Evolutionary conservation across 352 stramenopile genomes (phyloP).

Genomic region (Globisporangium middletonii): DNA sequence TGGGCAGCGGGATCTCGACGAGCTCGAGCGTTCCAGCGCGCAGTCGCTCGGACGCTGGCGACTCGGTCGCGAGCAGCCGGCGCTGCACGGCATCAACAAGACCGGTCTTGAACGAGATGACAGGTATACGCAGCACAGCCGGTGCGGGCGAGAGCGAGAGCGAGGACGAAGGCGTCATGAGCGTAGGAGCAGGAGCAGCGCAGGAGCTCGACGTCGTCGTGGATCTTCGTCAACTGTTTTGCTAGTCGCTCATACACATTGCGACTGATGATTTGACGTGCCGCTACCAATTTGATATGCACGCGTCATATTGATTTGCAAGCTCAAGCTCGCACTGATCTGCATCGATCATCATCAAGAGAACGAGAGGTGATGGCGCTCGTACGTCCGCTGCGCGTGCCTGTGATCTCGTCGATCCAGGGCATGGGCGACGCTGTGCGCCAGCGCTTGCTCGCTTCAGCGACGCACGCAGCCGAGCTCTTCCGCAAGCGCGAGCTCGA

Average conservation of each 20-base stretch:
- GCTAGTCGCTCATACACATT: too few relatives aligned
- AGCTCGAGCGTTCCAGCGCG: constrained; percentile 34
- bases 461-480: constrained; percentile 29
- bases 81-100: constrained; percentile 30
- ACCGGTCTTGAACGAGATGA: constrained; percentile 45
- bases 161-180: not conserved
- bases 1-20: constrained; percentile 25
- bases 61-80: constrained; percentile 20
- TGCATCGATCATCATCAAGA: too few relatives aligned
- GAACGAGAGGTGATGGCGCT: too few relatives aligned
- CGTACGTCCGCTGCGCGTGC: constrained; percentile 25
- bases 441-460: constrained; percentile 20
- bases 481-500: constrained; percentile 35
- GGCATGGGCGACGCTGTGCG: constrained; percentile 34
- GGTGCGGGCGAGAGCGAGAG: too few relatives aligned
- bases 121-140: constrained; percentile 27
- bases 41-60: constrained; percentile 34
- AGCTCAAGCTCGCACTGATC: too few relatives aligned
- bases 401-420: constrained; percentile 47
- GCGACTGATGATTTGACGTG: too few relatives aligned
- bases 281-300: too few relatives aligned
- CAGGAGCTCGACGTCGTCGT: too few relatives aligned
- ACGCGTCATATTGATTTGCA: too few relatives aligned
- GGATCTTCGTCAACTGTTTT: too few relatives aligned
- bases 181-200: too few relatives aligned